Conservation (phyloP, 2,329 filamentous ascomycete species). For the Colletotrichum nymphaeae region DNA sequence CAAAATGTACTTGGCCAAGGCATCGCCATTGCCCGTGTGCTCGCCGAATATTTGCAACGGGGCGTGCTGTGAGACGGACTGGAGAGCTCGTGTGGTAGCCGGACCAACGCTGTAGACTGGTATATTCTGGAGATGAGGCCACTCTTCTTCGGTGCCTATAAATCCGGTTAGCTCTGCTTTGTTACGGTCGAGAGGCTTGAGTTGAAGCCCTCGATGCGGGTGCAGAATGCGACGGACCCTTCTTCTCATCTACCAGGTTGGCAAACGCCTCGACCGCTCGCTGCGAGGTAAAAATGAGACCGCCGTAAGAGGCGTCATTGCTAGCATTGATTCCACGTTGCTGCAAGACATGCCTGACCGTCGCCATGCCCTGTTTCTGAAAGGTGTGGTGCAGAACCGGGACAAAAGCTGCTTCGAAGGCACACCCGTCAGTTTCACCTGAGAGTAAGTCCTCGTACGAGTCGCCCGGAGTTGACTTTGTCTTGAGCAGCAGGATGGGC, state of each 20-base stretch:
- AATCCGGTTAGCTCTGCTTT: slow-evolving; percentile 14
- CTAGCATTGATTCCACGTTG: slow-evolving; percentile 51
- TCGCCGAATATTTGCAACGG: slow-evolving; percentile 77
- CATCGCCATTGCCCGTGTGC: slow-evolving; percentile 87
- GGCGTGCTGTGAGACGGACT: slow-evolving; percentile 61
- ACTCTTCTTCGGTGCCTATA: slow-evolving; percentile 42
- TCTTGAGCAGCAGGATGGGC: slow-evolving; percentile 81
- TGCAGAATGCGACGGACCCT: slow-evolving; percentile 47
- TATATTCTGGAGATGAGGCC: slow-evolving; percentile 67
- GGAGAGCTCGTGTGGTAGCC: slow-evolving; percentile 81
- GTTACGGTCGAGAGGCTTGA: not conserved
- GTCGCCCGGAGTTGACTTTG: slow-evolving; percentile 77
- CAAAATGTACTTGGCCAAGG: slow-evolving; percentile 81
- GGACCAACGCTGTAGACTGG: slow-evolving; percentile 83
- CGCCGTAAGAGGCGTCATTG: slow-evolving; percentile 67
- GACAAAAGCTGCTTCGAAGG: slow-evolving; percentile 76
- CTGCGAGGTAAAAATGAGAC: slow-evolving; percentile 87
- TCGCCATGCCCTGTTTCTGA: slow-evolving; percentile 66
- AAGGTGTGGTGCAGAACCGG: slow-evolving; percentile 82
- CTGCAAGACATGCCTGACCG: slow-evolving; percentile 63
- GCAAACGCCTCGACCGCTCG: slow-evolving; percentile 84
- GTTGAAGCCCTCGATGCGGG: slow-evolving; percentile 37
- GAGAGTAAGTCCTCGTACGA: slow-evolving; percentile 78
- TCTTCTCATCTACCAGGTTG: slow-evolving; percentile 67
- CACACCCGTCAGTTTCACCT: slow-evolving; percentile 48